Conservation (phyloP, 495 filamentous ascomycete species). For the Lophiotrema nucula region DNA sequence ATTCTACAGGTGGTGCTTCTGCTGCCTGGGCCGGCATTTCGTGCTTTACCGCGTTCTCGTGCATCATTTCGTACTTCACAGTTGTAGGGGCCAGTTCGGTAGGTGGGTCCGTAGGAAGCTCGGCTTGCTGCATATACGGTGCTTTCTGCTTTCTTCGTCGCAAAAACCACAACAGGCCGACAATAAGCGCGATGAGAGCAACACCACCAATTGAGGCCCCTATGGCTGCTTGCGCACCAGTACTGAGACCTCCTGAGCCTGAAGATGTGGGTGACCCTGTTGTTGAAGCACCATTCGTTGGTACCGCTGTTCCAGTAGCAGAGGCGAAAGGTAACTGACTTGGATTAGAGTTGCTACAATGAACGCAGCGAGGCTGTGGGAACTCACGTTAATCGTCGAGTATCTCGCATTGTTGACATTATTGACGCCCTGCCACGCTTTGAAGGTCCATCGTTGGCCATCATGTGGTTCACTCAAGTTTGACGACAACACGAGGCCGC, state of each 20-base stretch:
- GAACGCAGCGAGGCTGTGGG: neutral
- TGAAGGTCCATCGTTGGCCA: slow-evolving; percentile 17
- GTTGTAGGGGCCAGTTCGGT: no score
- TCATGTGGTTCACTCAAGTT: slow-evolving; percentile 8
- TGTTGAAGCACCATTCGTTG: no score
- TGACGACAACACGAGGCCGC: slow-evolving; percentile 7
- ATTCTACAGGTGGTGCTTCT: slow-evolving; percentile 1
- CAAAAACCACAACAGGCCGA: slow-evolving; percentile 11
- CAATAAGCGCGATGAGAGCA: slow-evolving; percentile 8
- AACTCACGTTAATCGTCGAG: slow-evolving; percentile 19
- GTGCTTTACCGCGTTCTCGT: neutral
- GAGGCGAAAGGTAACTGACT: no score
- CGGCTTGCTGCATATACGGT: no score
- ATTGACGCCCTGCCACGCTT: neutral
- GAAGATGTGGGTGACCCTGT: neutral
- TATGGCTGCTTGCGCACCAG: slow-evolving; percentile 17
- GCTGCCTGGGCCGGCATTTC: neutral
- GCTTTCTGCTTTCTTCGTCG: slow-evolving; percentile 8
- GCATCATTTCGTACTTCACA: slow-evolving; percentile 1
- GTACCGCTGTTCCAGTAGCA: no score
- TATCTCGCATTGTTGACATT: slow-evolving; percentile 2
- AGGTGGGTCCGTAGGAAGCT: no score
- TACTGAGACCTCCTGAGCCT: slow-evolving; percentile 12
- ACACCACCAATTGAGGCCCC: neutral
- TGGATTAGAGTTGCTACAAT: no score